These are phyloP conservation scores for Paraglomus brasilianum DNA, from an alignment of 192 early-diverging fungal species.

Conservation along the genomic window DNA sequence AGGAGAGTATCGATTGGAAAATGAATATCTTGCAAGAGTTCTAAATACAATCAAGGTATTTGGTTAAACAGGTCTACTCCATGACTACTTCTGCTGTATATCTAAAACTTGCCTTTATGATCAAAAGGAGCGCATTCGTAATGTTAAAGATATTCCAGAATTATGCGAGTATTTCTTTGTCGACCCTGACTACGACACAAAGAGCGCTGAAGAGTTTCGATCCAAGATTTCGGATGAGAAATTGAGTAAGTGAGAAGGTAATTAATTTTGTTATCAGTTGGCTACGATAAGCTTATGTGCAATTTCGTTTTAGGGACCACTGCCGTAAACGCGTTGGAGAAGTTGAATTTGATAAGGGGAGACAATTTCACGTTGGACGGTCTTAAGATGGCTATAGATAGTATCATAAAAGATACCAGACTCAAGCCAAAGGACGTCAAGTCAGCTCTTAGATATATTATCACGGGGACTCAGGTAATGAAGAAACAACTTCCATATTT, in stretches of 20 bases:
- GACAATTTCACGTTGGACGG: conserved; percentile 33
- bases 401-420: conserved; percentile 36
- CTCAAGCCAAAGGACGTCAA: conserved; percentile 53
- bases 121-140: conserved; percentile 53
- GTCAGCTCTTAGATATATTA: conserved; percentile 63
- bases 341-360: conserved; percentile 25
- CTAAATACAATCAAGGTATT: conserved; percentile 49
- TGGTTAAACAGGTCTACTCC: neutral
- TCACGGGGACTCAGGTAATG: conserved; percentile 58
- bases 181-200: conserved; percentile 46
- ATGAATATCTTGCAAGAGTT: conserved; percentile 45
- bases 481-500: neutral
- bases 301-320: conserved; percentile 1
- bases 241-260: conserved; percentile 32
- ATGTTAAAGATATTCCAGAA: conserved; percentile 51
- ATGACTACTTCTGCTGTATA: neutral
- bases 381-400: conserved; percentile 42
- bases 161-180: conserved; percentile 56
- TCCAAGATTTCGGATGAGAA: conserved; percentile 39
- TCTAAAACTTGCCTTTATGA: neutral
- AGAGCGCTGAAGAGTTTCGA: conserved; percentile 42
- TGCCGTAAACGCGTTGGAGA: conserved; percentile 30
- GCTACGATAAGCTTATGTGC: conserved; percentile 16
- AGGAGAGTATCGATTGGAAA: conserved; percentile 29
- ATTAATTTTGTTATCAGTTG: neutral